These are phyloP conservation scores for Syzygium syzygioides DNA, from an alignment of 441 rosid species.

Conservation along the genomic window DNA sequence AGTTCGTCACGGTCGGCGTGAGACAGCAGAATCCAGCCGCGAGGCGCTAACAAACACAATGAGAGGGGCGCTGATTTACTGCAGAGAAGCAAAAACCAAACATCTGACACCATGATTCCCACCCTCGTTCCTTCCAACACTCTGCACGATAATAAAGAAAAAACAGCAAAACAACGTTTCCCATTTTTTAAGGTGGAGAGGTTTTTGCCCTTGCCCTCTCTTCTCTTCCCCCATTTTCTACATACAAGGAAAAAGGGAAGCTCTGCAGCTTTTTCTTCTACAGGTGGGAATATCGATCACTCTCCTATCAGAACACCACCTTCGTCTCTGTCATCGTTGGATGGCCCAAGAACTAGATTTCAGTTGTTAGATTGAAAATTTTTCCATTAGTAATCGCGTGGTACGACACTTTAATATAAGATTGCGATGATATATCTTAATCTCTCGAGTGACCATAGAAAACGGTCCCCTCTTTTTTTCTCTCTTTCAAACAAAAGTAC, in stretches of 20 bases:
- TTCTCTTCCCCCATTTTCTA: background rate
- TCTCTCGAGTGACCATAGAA: background rate
- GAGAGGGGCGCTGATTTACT: background rate
- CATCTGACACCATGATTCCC: slow-evolving; percentile 43
- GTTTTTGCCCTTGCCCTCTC: background rate
- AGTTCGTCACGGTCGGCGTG: background rate
- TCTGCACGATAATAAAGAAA: slow-evolving; percentile 24
- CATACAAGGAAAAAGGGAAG: background rate
- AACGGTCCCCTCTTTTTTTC: background rate
- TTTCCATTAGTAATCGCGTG: background rate
- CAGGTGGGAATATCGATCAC: background rate
- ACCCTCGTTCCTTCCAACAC: slow-evolving; percentile 37
- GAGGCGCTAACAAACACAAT: slow-evolving; percentile 15
- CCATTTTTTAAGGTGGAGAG: background rate
- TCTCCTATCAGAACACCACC: background rate
- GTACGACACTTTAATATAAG: background rate
- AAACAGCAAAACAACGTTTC: background rate
- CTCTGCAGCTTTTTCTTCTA: background rate
- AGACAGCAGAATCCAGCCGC: slow-evolving; percentile 18
- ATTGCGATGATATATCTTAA: background rate
- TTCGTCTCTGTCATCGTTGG: background rate
- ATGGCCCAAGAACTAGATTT: background rate
- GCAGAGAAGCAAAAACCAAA: slow-evolving; percentile 3
- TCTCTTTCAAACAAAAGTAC: background rate
- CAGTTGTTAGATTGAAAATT: background rate